Percentiles rank a stretch among this genome's conserved stretches.
phyloP scores from a whole-genome alignment of 805 yeast species.

The Candida boleticola region DNA sequence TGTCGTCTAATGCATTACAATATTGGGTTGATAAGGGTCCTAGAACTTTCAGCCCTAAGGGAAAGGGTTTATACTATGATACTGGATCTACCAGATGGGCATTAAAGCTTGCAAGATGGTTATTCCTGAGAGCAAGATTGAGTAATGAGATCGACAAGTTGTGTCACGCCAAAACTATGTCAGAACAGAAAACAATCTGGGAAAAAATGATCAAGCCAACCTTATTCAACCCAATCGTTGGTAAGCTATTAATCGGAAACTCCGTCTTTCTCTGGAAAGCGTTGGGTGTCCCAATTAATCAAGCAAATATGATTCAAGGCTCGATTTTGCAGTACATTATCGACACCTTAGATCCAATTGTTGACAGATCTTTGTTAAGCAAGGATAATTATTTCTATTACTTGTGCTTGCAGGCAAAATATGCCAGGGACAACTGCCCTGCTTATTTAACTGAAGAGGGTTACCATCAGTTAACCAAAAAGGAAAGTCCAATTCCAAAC shows the following conservation, averaged over 20 bases:
- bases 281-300: slow-evolving; percentile 84
- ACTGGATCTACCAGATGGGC: slow-evolving; percentile 91
- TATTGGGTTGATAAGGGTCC: slow-evolving; percentile 71
- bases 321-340: slow-evolving; percentile 69
- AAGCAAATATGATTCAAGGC: slow-evolving; percentile 75
- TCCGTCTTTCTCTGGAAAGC: slow-evolving; percentile 88
- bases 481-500: slow-evolving; percentile 56
- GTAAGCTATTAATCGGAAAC: slow-evolving; percentile 69
- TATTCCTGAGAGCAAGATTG: slow-evolving; percentile 58
- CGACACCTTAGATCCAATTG: slow-evolving; percentile 77
- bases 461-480: slow-evolving; percentile 45
- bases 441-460: slow-evolving; percentile 66
- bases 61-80: slow-evolving; percentile 63
- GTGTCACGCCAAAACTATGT: slow-evolving; percentile 55
- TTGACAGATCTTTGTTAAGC: slow-evolving; percentile 60
- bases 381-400: slow-evolving; percentile 78
- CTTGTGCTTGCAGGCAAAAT: slow-evolving; percentile 61
- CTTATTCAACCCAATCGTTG: slow-evolving; percentile 66
- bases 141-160: slow-evolving; percentile 49
- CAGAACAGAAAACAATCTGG: slow-evolving; percentile 69
- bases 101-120: slow-evolving; percentile 58
- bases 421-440: slow-evolving; percentile 67
- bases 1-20: slow-evolving; percentile 79
- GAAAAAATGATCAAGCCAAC: slow-evolving; percentile 60
- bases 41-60: slow-evolving; percentile 51